A percentile compares a stretch with the other conserved stretches of the same genome.
phyloP scores from a whole-genome alignment of 768 basidiomycete species.

The Hypholoma sublateritium region DNA sequence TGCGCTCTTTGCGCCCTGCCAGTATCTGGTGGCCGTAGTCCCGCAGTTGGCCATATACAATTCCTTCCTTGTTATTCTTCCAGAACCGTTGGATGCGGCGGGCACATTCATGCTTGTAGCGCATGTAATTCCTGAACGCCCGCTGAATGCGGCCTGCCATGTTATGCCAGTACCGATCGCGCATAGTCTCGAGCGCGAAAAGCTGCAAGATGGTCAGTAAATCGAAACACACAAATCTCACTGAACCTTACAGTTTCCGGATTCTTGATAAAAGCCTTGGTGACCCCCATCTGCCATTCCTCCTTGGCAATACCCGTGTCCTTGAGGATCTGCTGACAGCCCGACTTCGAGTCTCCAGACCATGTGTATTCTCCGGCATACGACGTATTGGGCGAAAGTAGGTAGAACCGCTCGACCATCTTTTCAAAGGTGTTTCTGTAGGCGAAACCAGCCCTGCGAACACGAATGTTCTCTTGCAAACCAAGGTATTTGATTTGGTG shows the following conservation, averaged over 20 bases:
- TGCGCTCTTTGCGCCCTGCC: constrained; percentile 88
- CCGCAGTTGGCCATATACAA: constrained; percentile 87
- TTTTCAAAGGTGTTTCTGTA: constrained; percentile 99
- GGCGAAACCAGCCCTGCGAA: constrained; percentile 96
- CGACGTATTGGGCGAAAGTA: constrained; percentile 91
- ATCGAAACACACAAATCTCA: not conserved
- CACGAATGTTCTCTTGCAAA: constrained; percentile 96
- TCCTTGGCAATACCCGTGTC: constrained; percentile 96
- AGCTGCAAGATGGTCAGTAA: constrained; percentile 53
- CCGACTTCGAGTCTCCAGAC: constrained; percentile 87
- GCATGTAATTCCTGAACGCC: constrained; percentile 93
- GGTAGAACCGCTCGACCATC: constrained; percentile 98
- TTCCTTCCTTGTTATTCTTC: constrained; percentile 95
- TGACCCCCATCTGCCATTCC: constrained; percentile 99
- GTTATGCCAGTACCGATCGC: constrained; percentile 99
- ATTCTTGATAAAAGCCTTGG: constrained; percentile 99
- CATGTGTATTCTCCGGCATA: constrained; percentile 99
- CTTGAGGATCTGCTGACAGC: constrained; percentile 88
- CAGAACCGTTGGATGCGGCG: constrained; percentile 96
- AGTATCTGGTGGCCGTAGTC: constrained; percentile 94
- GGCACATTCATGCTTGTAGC: constrained; percentile 94
- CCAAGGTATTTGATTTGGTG: constrained; percentile 99
- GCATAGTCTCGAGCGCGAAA: constrained; percentile 97
- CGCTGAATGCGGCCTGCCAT: constrained; percentile 98
- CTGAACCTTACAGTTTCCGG: constrained; percentile 80